These are phyloP conservation scores for Sugiyamaella neomexicana DNA, from an alignment of 1,139 yeast genomes.

Conservation along the genomic window DNA sequence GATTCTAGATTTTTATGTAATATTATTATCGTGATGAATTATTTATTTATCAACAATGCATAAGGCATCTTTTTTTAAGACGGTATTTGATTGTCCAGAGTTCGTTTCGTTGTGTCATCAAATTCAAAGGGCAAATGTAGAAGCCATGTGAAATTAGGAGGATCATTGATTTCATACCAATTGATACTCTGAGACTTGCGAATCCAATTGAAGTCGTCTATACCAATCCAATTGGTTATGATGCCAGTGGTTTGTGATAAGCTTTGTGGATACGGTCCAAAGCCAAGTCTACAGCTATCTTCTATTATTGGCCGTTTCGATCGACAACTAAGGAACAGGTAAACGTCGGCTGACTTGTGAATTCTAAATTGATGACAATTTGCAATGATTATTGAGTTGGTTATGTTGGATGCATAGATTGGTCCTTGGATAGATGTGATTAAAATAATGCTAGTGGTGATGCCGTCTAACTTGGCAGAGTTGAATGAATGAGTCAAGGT, in stretches of 20 bases:
- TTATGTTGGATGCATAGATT: constrained; percentile 28
- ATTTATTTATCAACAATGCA: constrained; percentile 14
- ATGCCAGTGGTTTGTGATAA: constrained; percentile 1
- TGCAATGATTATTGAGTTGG: constrained; percentile 27
- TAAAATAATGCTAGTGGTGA: constrained; percentile 27
- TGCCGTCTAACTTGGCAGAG: constrained; percentile 25
- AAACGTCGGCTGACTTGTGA: constrained; percentile 31
- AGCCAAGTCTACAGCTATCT: constrained; percentile 28
- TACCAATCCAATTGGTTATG: constrained; percentile 23
- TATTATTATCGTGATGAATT: constrained; percentile 13
- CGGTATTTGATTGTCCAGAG: constrained; percentile 1
- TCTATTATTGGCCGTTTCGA: constrained; percentile 38
- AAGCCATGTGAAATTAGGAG: constrained; percentile 7
- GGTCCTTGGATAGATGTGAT: constrained; percentile 32
- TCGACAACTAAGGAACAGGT: constrained; percentile 32
- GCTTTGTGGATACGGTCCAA: constrained; percentile 28
- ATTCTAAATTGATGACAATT: constrained; percentile 39
- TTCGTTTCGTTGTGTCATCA: not conserved
- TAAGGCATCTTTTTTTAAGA: not conserved
- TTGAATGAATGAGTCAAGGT: constrained; percentile 10
- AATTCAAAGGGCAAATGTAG: not conserved
- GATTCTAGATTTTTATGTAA: not conserved
- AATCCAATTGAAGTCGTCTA: constrained; percentile 39
- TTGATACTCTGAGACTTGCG: constrained; percentile 27
- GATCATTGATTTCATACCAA: constrained; percentile 24